Percentiles rank a stretch among this genome's conserved stretches.
Conservation (phyloP, 768 basidiomycete species). For the Lepiota brunneoincarnata region DNA sequence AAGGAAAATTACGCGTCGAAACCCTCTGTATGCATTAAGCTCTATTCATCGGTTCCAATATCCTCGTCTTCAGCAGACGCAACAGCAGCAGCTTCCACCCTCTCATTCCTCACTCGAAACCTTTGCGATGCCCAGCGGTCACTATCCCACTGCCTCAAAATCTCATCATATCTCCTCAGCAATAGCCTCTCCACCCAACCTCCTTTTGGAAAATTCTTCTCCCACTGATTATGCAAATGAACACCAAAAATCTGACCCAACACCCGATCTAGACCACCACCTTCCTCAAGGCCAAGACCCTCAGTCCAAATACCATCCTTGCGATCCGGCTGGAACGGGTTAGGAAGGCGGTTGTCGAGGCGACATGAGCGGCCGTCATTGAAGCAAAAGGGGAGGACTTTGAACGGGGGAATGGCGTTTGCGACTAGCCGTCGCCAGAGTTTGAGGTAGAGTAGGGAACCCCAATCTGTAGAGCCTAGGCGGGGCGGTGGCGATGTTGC, state of each 20-base stretch:
- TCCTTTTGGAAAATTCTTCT: constrained; percentile 73
- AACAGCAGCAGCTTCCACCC: too few relatives aligned
- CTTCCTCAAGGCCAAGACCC: constrained; percentile 57
- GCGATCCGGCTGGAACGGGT: constrained; percentile 72
- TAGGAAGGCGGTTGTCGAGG: constrained; percentile 90
- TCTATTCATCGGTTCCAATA: too few relatives aligned
- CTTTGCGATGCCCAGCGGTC: not conserved
- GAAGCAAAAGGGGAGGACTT: constrained; percentile 94
- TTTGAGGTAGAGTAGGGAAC: constrained; percentile 85
- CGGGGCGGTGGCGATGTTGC: constrained; percentile 67
- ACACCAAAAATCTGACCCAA: constrained; percentile 79
- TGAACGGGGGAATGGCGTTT: constrained; percentile 76
- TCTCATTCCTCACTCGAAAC: too few relatives aligned
- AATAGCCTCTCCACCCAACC: constrained; percentile 90
- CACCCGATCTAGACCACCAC: constrained; percentile 59
- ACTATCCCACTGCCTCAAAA: constrained; percentile 21
- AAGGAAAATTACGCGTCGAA: too few relatives aligned
- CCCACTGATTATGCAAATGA: constrained; percentile 97
- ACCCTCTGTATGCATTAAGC: too few relatives aligned
- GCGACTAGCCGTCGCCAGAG: constrained; percentile 84
- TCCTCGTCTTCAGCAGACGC: too few relatives aligned
- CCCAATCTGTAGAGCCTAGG: constrained; percentile 89
- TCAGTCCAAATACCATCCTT: constrained; percentile 63
- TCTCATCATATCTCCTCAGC: constrained; percentile 56
- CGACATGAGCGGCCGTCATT: constrained; percentile 88